A percentile compares a stretch with the other conserved stretches of the same genome.
Evolutionary conservation across 768 basidiomycete genomes (phyloP).

Genomic region (Rhodotorula babjevae): DNA sequence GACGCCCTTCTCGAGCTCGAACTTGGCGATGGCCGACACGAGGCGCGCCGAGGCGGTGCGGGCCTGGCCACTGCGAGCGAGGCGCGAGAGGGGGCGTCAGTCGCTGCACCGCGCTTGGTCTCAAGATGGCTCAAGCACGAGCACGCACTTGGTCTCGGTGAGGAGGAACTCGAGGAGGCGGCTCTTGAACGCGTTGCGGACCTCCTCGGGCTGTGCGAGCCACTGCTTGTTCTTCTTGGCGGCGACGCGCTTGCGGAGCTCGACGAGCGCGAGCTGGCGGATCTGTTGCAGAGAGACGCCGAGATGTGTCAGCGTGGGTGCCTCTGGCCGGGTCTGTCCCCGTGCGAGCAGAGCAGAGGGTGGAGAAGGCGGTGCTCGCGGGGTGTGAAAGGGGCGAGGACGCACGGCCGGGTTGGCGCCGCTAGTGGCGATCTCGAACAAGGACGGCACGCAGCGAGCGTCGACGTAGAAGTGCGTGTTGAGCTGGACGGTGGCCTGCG

Average conservation of each 20-base stretch:
- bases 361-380: background rate
- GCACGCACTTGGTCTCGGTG: constrained; percentile 66
- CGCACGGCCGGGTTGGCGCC: constrained; percentile 78
- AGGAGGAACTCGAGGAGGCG: constrained; percentile 74
- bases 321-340: no score
- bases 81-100: background rate
- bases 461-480: constrained; percentile 92
- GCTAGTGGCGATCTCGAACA: constrained; percentile 77
- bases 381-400: constrained; percentile 26
- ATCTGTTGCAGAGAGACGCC: constrained; percentile 55
- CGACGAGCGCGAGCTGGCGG: constrained; percentile 93
- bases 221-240: constrained; percentile 77
- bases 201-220: constrained; percentile 62
- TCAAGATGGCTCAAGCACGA: background rate
- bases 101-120: rapidly evolving
- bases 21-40: constrained; percentile 81
- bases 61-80: constrained; percentile 57
- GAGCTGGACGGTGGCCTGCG: constrained; percentile 79
- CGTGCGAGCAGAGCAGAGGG: no score
- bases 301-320: background rate
- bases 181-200: constrained; percentile 77
- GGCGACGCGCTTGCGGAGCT: constrained; percentile 84
- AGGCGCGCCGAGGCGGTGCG: constrained; percentile 89
- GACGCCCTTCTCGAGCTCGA: constrained; percentile 61
- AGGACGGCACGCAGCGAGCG: constrained; percentile 80